These are phyloP conservation scores for Mercurialis annua DNA, from an alignment of 345 rosid species.

Conservation along the genomic window DNA sequence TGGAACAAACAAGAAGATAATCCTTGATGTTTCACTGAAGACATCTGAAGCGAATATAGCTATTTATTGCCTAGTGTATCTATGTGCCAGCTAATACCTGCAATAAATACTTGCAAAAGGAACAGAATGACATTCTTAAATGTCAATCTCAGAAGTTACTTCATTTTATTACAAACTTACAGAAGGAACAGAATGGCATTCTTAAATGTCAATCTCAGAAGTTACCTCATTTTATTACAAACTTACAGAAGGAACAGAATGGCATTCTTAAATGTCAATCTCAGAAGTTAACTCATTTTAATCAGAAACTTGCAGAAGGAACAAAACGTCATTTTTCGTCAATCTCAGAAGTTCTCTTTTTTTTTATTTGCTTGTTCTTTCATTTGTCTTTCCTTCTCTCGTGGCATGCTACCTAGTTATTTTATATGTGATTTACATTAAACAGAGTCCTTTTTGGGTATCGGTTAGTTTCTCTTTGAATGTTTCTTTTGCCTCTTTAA, in stretches of 20 bases:
- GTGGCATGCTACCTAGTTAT: not conserved
- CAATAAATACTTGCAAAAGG: not conserved
- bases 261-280: too few species aligned
- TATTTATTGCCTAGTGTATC: not conserved
- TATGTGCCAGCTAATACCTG: not conserved
- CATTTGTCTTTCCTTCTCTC: not conserved
- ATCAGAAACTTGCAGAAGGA: too few species aligned
- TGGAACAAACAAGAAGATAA: not conserved
- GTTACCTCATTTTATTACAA: too few species aligned
- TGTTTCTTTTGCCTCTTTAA: conserved; percentile 7
- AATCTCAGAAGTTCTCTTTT: too few species aligned
- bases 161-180: not conserved
- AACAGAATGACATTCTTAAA: not conserved
- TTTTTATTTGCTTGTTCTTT: not conserved
- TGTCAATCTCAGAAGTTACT: not conserved
- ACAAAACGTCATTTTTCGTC: too few species aligned
- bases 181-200: not conserved
- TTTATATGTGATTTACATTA: not conserved
- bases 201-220: conserved; percentile 1
- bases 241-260: too few species aligned
- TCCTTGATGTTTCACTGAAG: not conserved
- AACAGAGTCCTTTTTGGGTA: not conserved
- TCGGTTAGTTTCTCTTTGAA: not conserved
- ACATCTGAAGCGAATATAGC: not conserved
- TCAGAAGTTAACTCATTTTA: too few species aligned